Base-by-base conservation (phyloP, 148 eudicot species). In the Persicaria maculosa region DNA sequence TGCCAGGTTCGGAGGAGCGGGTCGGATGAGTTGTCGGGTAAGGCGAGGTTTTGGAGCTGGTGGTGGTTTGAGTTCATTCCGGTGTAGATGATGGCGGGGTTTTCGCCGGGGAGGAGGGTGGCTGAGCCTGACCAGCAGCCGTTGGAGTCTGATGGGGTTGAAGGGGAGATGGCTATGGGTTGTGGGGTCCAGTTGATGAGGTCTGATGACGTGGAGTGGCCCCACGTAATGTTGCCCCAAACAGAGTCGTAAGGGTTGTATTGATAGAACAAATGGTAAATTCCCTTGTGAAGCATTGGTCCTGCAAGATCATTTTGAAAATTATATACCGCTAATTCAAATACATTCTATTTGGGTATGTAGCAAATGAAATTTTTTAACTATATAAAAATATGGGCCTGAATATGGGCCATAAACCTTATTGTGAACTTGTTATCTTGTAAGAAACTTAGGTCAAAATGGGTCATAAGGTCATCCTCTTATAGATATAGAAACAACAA, bases 91-190 rank as follows among this genome's bases (percentile, higher is more conserved):
- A 93, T 78, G 47, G 62, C 87, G 0, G 90, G 96, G 74, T 77
- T 80, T 12, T 71, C 75, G 0, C 81, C 81, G 0, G 85, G 89
- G 22, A 89, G 84, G 15, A 88, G 73, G 0, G 97, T 93, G 46
- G 82, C 65, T 1, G 96, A 93, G 0, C 96, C 97, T 1, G 97
- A 86, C 89, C 89, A 93, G 75, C 89, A 82, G 0, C 96, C 93
- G 7, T 86, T 81, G 68, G 78, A 72, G 72, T 93, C 92, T 10
- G 77, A 76, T 4, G 72, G 71, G n/a, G 68, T 50, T 3, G 83
- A 47, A 2, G 89, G 93, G 17, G 20, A n/a, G 57, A 93, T 50
- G 14, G 91, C 88, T 0, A 64, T 50, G 0, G 76, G 71, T n/a
- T 78, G 96, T 7, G 85, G 91, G 16, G 73, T 77, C 97, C 97